phyloP scores from a whole-genome alignment of 2,329 filamentous ascomycete species.

The Talaromyces amestolkiae region DNA sequence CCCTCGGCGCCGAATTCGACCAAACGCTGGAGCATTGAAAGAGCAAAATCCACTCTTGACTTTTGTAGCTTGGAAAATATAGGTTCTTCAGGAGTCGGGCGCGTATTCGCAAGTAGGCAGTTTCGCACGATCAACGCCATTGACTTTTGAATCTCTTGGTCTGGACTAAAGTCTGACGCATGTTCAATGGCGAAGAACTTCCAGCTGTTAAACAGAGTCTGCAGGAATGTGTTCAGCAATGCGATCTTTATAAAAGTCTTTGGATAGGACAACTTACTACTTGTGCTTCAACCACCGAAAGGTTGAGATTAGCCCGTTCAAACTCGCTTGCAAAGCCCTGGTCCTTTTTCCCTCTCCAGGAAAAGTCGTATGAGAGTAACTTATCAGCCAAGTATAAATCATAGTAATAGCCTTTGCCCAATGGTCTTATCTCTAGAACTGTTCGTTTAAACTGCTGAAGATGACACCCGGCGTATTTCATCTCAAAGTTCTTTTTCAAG shows the following conservation, averaged over 20 bases:
- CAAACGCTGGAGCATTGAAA: constrained; percentile 78
- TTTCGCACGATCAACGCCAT: constrained; percentile 73
- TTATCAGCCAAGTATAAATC: constrained; percentile 71
- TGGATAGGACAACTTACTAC: constrained; percentile 56
- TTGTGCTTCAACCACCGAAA: constrained; percentile 90
- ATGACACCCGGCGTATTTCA: constrained; percentile 69
- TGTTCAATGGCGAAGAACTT: constrained; percentile 83
- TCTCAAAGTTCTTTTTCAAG: constrained; percentile 78
- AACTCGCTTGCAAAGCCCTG: constrained; percentile 81
- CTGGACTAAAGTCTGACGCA: constrained; percentile 59
- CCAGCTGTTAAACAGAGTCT: constrained; percentile 84
- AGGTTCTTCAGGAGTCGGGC: constrained; percentile 68
- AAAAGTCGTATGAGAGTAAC: constrained; percentile 72
- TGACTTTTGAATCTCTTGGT: constrained; percentile 61
- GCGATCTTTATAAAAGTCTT: constrained; percentile 31
- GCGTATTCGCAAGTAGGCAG: constrained; percentile 75
- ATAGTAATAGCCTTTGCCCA: constrained; percentile 81
- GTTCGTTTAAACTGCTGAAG: constrained; percentile 81
- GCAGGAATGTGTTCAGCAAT: constrained; percentile 18
- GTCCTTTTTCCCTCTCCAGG: constrained; percentile 67
- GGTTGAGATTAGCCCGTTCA: constrained; percentile 79
- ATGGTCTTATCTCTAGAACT: constrained; percentile 59
- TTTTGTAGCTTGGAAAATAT: constrained; percentile 79
- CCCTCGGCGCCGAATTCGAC: constrained; percentile 56
- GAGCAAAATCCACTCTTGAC: constrained; percentile 73